A percentile compares a stretch with the other conserved stretches of the same genome.
Conservation (phyloP, 1,139 yeast genomes). For the Eremothecium gossypii region DNA sequence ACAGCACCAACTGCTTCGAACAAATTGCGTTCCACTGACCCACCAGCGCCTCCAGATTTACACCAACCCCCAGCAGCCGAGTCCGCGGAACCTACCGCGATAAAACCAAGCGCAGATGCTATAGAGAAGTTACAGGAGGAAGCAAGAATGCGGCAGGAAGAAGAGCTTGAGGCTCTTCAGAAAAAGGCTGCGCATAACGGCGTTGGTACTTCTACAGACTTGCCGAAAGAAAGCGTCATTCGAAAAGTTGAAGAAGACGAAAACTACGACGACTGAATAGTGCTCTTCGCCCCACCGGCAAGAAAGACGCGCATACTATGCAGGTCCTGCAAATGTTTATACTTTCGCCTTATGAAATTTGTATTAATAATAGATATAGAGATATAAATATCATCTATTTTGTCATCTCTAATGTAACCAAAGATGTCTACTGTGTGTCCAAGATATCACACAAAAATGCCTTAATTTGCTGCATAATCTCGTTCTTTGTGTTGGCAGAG, state of each 20-base stretch:
- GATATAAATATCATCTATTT: slow-evolving; percentile 3
- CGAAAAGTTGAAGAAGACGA: slow-evolving; percentile 77
- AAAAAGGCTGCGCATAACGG: slow-evolving; percentile 17
- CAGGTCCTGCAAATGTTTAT: too few species aligned
- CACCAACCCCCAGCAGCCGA: slow-evolving; percentile 5
- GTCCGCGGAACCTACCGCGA: slow-evolving; percentile 19
- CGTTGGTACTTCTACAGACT: slow-evolving; percentile 27
- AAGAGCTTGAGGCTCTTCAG: slow-evolving; percentile 23
- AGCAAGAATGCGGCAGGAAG: slow-evolving; percentile 33
- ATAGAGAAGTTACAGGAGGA: slow-evolving; percentile 37
- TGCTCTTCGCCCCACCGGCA: background rate
- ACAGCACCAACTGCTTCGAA: background rate
- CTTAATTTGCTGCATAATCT: slow-evolving; percentile 48
- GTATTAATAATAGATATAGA: slow-evolving; percentile 5
- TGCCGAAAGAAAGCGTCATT: slow-evolving; percentile 50
- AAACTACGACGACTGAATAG: slow-evolving; percentile 60
- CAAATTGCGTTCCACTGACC: background rate
- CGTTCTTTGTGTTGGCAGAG: slow-evolving; percentile 54
- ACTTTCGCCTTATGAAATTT: slow-evolving; percentile 1
- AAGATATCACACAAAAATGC: slow-evolving; percentile 46
- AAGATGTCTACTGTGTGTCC: slow-evolving; percentile 22
- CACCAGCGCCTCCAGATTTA: background rate
- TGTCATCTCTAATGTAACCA: slow-evolving; percentile 2
- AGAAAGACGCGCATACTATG: too few species aligned
- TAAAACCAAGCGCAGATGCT: slow-evolving; percentile 38